Base-by-base conservation (phyloP, 2,329 filamentous ascomycete genomes). In the Claviceps sp. region DNA sequence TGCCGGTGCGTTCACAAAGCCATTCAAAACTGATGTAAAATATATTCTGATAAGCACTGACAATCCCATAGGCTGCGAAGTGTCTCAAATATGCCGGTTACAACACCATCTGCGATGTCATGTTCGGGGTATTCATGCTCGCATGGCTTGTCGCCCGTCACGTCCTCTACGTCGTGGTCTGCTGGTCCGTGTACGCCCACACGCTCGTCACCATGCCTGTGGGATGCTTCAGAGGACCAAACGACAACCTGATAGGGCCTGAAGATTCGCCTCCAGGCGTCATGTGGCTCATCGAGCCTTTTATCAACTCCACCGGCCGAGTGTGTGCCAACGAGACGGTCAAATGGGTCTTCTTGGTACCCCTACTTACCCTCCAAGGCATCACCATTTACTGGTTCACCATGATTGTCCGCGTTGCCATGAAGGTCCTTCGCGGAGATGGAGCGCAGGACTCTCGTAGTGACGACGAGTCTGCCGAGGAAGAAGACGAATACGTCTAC, bases 31-130 rank as follows among this genome's bases (percentile, higher is more conserved):
- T 43, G 42, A 20, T 34, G 1, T 34, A 4, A 11, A 34, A 34
- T 34, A 9, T 34, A 9, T 34, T 9, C 30, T 22, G 4, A 22
- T 18, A 16, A 44, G 26, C 37, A 30, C 47, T 54, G 22, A 51
- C 44, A 26, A 26, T 20, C 45, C 0, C 36, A 7, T 55, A 95
- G 89, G 72, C 83, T 30, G 93, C 93, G 59, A 98, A 98, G 70
- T 87, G 90, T 62, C 79, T 97, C 59, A 96, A 95, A 66, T 98
- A 97, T 65, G 72, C 89, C 49, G 85, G 85, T 54, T 89, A 79
- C 67, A 81, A 81, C 54, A 82, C 72, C 6, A 68, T 84, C 51
- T 96, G 90, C 73, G 93, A 97, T 64, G 70, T 82, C 57, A 80
- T 84, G 50, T 97, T 97, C 63, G 90, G 82, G 37, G 64, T 91